Conservation (phyloP, 2,329 filamentous ascomycete genomes). For the Arthroderma sp. region DNA sequence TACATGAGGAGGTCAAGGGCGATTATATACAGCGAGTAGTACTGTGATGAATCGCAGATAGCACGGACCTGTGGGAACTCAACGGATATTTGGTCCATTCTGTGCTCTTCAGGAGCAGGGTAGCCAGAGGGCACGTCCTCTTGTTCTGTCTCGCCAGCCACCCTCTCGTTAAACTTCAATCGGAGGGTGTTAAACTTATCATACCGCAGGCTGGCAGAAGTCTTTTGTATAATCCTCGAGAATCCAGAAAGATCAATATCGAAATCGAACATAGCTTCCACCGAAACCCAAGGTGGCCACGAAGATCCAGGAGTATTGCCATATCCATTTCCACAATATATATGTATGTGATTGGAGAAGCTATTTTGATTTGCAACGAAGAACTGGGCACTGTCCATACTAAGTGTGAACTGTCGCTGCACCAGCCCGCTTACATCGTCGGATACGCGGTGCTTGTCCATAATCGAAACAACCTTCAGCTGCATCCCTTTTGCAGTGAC, state of each 20-base stretch:
- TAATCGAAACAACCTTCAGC: conserved; percentile 91
- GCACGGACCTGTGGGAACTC: conserved; percentile 89
- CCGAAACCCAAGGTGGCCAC: conserved; percentile 96
- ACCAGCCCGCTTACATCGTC: conserved; percentile 92
- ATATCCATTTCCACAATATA: conserved; percentile 91
- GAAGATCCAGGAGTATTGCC: conserved; percentile 71
- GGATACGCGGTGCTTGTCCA: conserved; percentile 86
- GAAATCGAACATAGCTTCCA: conserved; percentile 98
- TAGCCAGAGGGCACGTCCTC: conserved; percentile 37
- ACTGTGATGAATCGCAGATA: conserved; percentile 94
- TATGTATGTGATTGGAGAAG: conserved; percentile 73
- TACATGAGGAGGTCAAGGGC: conserved; percentile 92
- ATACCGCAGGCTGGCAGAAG: conserved; percentile 83
- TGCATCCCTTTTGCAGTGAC: conserved; percentile 97
- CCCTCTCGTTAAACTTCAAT: conserved; percentile 91
- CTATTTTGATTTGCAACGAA: conserved; percentile 93
- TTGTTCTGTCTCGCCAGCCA: conserved; percentile 46
- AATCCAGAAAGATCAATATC: conserved; percentile 92
- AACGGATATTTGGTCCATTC: conserved; percentile 94
- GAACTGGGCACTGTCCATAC: conserved; percentile 96
- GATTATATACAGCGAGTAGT: conserved; percentile 97
- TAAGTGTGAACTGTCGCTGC: conserved; percentile 82
- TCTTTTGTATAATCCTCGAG: conserved; percentile 91
- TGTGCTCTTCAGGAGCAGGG: conserved; percentile 45
- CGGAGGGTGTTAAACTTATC: conserved; percentile 98